Conservation (phyloP, 2,329 filamentous ascomycete genomes). For the Talaromyces amestolkiae region DNA sequence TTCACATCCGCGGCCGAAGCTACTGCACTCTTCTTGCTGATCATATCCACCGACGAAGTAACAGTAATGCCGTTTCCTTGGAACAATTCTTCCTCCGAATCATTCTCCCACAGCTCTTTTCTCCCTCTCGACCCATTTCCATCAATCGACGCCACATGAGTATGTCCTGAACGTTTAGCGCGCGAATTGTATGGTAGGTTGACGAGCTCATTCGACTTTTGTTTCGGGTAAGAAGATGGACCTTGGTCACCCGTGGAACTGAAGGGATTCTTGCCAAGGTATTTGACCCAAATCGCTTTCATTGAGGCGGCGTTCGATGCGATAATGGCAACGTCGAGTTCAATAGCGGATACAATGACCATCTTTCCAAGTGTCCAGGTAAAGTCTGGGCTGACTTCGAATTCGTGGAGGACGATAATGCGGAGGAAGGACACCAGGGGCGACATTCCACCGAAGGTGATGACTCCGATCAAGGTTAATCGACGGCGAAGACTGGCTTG, state of each 20-base stretch:
- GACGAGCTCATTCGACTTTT: constrained; percentile 1
- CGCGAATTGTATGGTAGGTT: constrained; percentile 1
- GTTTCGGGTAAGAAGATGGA: background rate
- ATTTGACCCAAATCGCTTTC: constrained; percentile 8
- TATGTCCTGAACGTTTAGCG: background rate
- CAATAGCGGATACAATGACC: constrained; percentile 9
- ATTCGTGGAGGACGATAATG: constrained; percentile 3
- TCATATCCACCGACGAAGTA: constrained; percentile 4
- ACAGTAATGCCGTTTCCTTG: background rate
- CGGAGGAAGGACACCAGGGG: constrained; percentile 3
- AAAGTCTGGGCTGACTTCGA: constrained; percentile 8
- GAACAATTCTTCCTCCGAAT: constrained; percentile 8
- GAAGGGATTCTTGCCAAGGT: constrained; percentile 1
- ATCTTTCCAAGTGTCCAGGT: constrained; percentile 7
- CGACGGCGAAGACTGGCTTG: background rate
- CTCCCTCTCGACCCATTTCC: background rate
- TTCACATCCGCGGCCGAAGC: background rate
- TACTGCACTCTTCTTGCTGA: background rate
- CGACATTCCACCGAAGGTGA: background rate
- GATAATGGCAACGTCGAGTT: constrained; percentile 10
- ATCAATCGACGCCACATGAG: background rate
- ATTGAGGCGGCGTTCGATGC: constrained; percentile 8
- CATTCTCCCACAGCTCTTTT: background rate
- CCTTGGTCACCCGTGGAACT: background rate
- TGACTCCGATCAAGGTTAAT: background rate